Base-by-base conservation (phyloP, 768 basidiomycete genomes). In the Strobilomyces dryophilus region DNA sequence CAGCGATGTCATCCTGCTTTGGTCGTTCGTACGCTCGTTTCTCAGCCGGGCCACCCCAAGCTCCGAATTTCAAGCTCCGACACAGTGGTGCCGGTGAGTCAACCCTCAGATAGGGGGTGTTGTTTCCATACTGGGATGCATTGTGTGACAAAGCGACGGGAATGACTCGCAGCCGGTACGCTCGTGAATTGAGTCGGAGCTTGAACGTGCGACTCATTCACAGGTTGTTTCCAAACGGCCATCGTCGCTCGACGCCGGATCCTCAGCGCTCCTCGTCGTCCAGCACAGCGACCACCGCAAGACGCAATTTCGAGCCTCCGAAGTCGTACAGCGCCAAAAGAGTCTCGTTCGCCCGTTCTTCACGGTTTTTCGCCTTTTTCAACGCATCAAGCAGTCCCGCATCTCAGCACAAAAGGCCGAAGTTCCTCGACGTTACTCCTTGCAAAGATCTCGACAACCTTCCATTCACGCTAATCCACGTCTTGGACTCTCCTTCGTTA, bases 1-100 rank as follows among this genome's bases (percentile, higher is more conserved):
- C 54, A 88, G 54, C 47, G 79, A 78, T 55, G 83, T 74, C 84
- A 86, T 86, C 34, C 42, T 62, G 45, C 41, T 45, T 45, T 51
- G 51, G 57, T 62, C 39, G 62, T 62, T n/a, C 14, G 59, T 52
- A 12, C 37, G 42, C 44, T 17, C 52, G 20, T 41, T 45, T 53
- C 56, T 58, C 55, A 62, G 59, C 49, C 12, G 11, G 55, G 55
- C 60, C 55, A 49, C 32, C 29, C 24, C 54, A 47, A 52, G 47
- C 40, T 40, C 32, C 36, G 43, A 29, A 0, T 21, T 68, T 68
- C 4, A 56, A 27, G 29, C 69, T 60, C 67, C 67, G 67, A 67
- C 27, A 21, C 11, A 1, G 37, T 2, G 12, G 34, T 52, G 54
- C 58, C 57, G 60, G 45, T 11, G 35, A 15, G 15, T 39, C 37